These are phyloP conservation scores for Moricandia arvensis DNA, from an alignment of 345 rosid genomes.

Conservation along the genomic window DNA sequence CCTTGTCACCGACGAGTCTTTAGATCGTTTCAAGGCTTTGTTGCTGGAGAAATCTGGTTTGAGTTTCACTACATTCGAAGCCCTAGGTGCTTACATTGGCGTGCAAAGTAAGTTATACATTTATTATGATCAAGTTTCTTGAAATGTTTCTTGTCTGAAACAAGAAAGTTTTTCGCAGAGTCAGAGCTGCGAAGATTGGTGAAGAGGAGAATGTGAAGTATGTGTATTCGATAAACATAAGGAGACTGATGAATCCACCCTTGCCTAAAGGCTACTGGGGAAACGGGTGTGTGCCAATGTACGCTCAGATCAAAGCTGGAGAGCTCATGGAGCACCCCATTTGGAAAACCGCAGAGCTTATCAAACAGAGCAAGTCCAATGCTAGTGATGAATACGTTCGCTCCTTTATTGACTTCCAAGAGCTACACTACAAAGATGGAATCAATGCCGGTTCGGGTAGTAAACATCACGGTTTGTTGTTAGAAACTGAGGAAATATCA, in stretches of 20 bases:
- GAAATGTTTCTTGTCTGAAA: not conserved
- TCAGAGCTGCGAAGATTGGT: conserved; percentile 47
- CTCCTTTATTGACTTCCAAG: conserved; percentile 75
- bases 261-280: conserved; percentile 82
- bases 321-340: conserved; percentile 61
- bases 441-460: conserved; percentile 49
- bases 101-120: conserved; percentile 77
- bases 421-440: conserved; percentile 48
- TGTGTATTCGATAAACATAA: conserved; percentile 62
- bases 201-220: conserved; percentile 56
- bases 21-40: conserved; percentile 55
- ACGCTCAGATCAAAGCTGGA: conserved; percentile 50
- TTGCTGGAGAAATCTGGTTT: conserved; percentile 54
- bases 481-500: not conserved
- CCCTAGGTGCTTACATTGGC: conserved; percentile 89
- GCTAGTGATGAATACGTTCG: conserved; percentile 64
- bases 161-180: conserved; percentile 38
- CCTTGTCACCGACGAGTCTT: conserved; percentile 59
- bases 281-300: conserved; percentile 78
- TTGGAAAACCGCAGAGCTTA: conserved; percentile 71
- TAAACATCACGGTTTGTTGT: not conserved
- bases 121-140: not conserved
- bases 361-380: conserved; percentile 69
- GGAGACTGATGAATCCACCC: conserved; percentile 62
- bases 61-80: conserved; percentile 80